Conservation (phyloP, 2,329 filamentous ascomycete species). For the Akanthomyces muscarius region DNA sequence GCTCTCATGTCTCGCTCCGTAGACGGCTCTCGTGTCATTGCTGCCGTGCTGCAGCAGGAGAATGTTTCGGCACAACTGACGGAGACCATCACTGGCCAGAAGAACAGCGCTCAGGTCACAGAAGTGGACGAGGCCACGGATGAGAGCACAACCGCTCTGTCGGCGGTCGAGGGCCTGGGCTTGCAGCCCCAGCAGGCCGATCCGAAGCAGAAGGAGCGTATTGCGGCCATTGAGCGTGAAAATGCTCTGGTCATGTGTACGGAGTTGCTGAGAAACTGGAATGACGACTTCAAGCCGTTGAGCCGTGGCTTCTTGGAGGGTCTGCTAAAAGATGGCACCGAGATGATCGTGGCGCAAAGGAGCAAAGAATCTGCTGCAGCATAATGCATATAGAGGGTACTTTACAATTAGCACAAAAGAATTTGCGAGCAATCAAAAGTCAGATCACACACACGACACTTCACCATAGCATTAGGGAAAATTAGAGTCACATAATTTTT, state of each 20-base stretch:
- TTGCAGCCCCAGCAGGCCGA: conserved; percentile 47
- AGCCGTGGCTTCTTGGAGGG: conserved; percentile 42
- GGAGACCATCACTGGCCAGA: conserved; percentile 45
- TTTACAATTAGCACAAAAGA: neutral
- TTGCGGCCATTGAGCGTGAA: conserved; percentile 53
- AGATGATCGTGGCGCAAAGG: conserved; percentile 35
- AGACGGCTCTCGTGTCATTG: conserved; percentile 46
- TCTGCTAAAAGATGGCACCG: conserved; percentile 48
- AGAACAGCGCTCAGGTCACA: neutral
- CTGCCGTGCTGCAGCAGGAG: conserved; percentile 38
- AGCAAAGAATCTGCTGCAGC: conserved; percentile 13
- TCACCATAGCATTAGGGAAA: neutral
- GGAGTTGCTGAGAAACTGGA: conserved; percentile 47
- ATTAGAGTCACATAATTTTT: conserved; percentile 7
- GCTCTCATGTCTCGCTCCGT: conserved; percentile 54
- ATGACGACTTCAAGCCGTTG: conserved; percentile 37
- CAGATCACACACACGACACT: neutral
- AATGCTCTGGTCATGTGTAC: conserved; percentile 58
- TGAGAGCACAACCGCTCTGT: conserved; percentile 19
- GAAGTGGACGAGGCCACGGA: conserved; percentile 19
- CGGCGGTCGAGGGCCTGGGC: conserved; percentile 32
- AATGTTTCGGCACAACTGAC: conserved; percentile 43
- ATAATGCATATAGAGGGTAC: neutral
- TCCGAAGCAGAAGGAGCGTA: conserved; percentile 39
- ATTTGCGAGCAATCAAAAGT: neutral